Conservation (phyloP, 306 rosid genomes). For the Vigna mungo region DNA sequence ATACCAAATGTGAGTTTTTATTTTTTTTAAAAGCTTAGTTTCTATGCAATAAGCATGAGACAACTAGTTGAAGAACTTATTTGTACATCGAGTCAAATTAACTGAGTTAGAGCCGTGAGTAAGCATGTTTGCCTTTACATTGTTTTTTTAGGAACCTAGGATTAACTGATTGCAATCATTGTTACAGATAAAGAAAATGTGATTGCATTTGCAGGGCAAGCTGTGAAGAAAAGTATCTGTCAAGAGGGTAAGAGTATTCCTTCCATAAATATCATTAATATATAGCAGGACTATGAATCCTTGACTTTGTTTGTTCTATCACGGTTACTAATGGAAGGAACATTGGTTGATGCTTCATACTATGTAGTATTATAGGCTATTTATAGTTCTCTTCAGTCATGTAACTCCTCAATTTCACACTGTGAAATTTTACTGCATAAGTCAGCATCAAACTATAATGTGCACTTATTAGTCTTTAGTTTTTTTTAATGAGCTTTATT, state of each 20-base stretch:
- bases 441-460: background rate
- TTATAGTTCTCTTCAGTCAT: background rate
- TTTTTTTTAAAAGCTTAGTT: constrained; percentile 4
- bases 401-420: background rate
- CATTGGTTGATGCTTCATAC: background rate
- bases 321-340: background rate
- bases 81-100: background rate
- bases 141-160: background rate
- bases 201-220: constrained; percentile 5
- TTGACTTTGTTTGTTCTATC: background rate
- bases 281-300: background rate
- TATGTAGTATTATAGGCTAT: background rate
- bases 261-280: constrained; percentile 5
- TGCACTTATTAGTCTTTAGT: constrained; percentile 2
- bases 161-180: background rate
- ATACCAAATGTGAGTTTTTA: background rate
- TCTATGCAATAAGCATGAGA: constrained; percentile 1
- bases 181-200: constrained; percentile 9
- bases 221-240: constrained; percentile 3
- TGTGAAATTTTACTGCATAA: background rate
- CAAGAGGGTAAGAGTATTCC: constrained; percentile 8
- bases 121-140: constrained; percentile 1
- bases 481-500: constrained; percentile 3
- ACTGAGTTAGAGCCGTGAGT: background rate
- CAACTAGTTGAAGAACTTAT: constrained; percentile 7